Conservation (phyloP, 179 eudicot genomes). For the Gypsophila paniculata region DNA sequence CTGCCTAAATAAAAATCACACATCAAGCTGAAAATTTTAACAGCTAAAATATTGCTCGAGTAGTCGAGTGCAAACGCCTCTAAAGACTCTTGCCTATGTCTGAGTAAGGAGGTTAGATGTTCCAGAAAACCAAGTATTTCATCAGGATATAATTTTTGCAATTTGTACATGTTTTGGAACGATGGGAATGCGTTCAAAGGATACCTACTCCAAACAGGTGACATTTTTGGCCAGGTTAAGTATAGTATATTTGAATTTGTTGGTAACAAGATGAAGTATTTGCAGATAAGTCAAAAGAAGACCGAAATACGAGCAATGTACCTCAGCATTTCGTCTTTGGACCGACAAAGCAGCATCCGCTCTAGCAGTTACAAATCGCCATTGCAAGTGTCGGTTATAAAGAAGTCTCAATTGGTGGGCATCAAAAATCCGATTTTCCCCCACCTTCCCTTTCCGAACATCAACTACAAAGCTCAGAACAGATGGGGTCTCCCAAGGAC, state of each 20-base stretch:
- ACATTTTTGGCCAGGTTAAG: background rate
- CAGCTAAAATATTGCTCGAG: too few relatives aligned
- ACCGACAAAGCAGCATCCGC: conserved; percentile 63
- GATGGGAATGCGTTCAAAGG: background rate
- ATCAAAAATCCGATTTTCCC: conserved; percentile 77
- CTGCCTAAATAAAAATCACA: too few relatives aligned
- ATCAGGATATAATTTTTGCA: too few relatives aligned
- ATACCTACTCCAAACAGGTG: too few relatives aligned
- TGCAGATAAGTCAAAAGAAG: conserved; percentile 1
- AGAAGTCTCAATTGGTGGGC: conserved; percentile 85
- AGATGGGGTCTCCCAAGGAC: conserved; percentile 71
- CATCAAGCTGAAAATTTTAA: too few relatives aligned
- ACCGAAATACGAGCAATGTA: conserved; percentile 25
- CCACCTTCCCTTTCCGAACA: conserved; percentile 91
- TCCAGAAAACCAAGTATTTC: too few relatives aligned
- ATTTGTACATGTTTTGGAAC: background rate
- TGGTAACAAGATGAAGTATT: background rate
- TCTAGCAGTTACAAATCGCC: conserved; percentile 97
- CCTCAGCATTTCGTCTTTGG: conserved; percentile 80
- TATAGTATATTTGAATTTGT: background rate
- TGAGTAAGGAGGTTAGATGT: too few relatives aligned
- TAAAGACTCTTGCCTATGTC: too few relatives aligned
- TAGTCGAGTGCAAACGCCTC: too few relatives aligned
- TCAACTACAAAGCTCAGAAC: conserved; percentile 95
- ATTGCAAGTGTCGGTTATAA: conserved; percentile 84